Base-by-base conservation (phyloP, 2,329 filamentous ascomycete genomes). In the Epichloe elymi region DNA sequence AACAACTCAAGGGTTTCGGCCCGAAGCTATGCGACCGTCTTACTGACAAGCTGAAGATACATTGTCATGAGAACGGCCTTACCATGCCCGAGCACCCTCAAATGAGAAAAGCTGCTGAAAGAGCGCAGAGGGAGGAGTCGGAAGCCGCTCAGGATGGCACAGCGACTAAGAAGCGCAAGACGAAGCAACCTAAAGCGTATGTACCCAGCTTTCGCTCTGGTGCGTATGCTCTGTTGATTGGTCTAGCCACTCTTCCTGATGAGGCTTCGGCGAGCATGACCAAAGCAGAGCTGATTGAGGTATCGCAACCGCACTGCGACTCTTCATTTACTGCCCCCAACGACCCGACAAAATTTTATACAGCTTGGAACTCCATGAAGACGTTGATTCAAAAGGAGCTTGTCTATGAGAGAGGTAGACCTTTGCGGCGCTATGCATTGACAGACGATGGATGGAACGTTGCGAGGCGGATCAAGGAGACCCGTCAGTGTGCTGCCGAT, bases 321-420 rank as follows among this genome's bases (percentile, higher is more conserved):
- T 69, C 82, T 2, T 89, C 85, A 0, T 89, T 88, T 59, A 83
- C 77, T 0, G 79, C 77, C 0, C 82, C 85, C 0, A 73, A 70
- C 40, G 83, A 87, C 50, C 72, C 84, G 0, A 82, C 74, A 11
- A 85, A 82, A 51, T 86, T 79, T 59, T 86, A 87, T 58, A 91
- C 86, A 0, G 87, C 87, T 0, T 93, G 86, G 86, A 85, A 79
- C 59, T 88, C 86, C 1, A 89, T 91, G 76, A 87, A 86, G 61
- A 88, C 83, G 0, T 68, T 93, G 35, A 58, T 82, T 5, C 74
- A 80, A 50, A 88, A 90, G 61, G 85, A 88, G 52, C 68, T 90
- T 3, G 84, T 90, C 0, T 82, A 81, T 51, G 82, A 86, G 57
- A 80, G 79, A 49, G 83, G 85, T 0, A 74, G 83, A 15, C 86